Conservation (phyloP, 1,284 basidiomycete species). For the Cutaneotrichosporon cyanovorans region DNA sequence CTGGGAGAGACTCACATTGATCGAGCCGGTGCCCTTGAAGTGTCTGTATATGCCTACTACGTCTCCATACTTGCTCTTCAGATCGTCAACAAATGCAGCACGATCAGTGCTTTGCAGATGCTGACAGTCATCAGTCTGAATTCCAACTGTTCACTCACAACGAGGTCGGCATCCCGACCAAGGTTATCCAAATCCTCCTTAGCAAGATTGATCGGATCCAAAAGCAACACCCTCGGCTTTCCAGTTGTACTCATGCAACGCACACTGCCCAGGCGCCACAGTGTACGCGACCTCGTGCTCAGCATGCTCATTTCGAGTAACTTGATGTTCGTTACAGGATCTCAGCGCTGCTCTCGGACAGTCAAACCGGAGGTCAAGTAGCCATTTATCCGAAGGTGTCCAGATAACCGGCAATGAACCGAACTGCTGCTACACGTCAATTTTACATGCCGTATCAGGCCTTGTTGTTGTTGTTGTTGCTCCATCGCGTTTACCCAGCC, state of each 20-base stretch:
- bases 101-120: constrained; percentile 16
- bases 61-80: constrained; percentile 14
- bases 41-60: constrained; percentile 24
- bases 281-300: too few relatives aligned
- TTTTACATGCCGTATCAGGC: too few relatives aligned
- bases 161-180: constrained; percentile 9
- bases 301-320: too few relatives aligned
- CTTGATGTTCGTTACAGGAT: too few relatives aligned
- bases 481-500: too few relatives aligned
- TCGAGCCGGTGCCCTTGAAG: constrained; percentile 26
- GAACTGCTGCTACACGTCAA: too few relatives aligned
- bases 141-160: constrained; percentile 15
- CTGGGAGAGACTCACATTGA: constrained; percentile 14
- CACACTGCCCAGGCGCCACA: too few relatives aligned
- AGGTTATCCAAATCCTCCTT: constrained; percentile 15
- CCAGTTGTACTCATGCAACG: neutral
- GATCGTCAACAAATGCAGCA: constrained; percentile 19
- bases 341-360: too few relatives aligned
- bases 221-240: constrained; percentile 18
- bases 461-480: too few relatives aligned
- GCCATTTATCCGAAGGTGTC: too few relatives aligned
- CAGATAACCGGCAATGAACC: too few relatives aligned
- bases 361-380: too few relatives aligned
- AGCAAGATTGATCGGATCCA: constrained; percentile 26
- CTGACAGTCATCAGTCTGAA: constrained; percentile 1